Base-by-base conservation (phyloP, 2,329 filamentous ascomycete genomes). In the Pseudogymnoascus sp. region DNA sequence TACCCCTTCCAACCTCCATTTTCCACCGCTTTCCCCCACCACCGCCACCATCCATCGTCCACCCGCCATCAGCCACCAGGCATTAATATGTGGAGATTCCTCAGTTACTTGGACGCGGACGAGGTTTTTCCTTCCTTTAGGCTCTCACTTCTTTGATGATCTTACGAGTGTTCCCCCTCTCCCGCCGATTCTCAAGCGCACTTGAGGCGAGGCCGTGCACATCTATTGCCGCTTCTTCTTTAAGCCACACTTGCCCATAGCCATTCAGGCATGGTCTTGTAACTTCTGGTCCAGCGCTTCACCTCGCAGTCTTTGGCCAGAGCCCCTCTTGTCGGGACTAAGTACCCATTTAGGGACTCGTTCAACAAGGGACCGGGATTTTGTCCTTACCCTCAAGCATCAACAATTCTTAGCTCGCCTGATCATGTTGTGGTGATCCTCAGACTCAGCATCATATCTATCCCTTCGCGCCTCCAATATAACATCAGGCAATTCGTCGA, bases 51-150 rank as follows among this genome's bases (percentile, higher is more conserved):
- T 33, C 50, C 6, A 28, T 35, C 11, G 28, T 35, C 50, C 11
- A 35, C 10, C 50, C 28, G 50, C 50, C 50, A 57, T 57, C 50
- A 57, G 17, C 50, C 50, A 33, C 50, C 50, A 57, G 28, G 28
- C 50, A 57, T 57, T 57, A 57, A 57, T 57, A 57, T 57, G 50
- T 57, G 50, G 50, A 57, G 50, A 57, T 35, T 21, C 50, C 50
- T 57, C 50, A 11, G 28, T 57, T n/a, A 57, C 50, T 33, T 57
- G 28, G 28, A 57, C 17, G 50, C 50, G 50, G 50, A 57, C 50
- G 50, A 57, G 50, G 50, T 57, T 57, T 57, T 57, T 57, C 50
- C 50, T 57, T 57, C 50, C 50, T 57, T 57, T 57, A 57, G 50
- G 26, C 50, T 57, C 50, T 57, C 50, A 33, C n/a, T 35, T 57